Percentiles rank a stretch among this genome's conserved stretches.
Conservation (phyloP, 2,329 filamentous ascomycete genomes). For the Colletotrichum cereale region DNA sequence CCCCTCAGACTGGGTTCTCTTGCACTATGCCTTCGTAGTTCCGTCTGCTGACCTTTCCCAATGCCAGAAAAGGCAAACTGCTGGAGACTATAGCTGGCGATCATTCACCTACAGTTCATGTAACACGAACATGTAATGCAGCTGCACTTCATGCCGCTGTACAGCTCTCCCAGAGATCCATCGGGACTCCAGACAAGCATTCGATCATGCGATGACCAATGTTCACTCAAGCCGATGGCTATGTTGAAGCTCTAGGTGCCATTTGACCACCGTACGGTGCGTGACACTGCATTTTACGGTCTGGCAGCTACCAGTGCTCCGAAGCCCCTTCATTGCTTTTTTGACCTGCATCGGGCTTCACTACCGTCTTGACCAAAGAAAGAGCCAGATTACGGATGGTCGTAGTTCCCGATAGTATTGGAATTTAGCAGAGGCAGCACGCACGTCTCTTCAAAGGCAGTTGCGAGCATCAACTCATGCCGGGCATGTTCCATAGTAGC, state of each 20-base stretch:
- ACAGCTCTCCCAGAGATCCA: slow-evolving; percentile 31
- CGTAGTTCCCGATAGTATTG: background rate
- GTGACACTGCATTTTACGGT: background rate
- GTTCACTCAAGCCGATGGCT: slow-evolving; percentile 13
- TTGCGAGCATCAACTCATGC: background rate
- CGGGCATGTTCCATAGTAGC: background rate
- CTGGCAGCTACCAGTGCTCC: background rate
- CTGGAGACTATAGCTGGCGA: background rate
- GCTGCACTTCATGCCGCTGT: slow-evolving; percentile 10
- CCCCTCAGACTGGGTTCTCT: background rate
- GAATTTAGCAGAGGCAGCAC: background rate
- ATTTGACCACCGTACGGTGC: background rate
- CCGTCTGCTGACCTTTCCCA: background rate
- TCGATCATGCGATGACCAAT: slow-evolving; percentile 8
- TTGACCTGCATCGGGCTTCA: background rate
- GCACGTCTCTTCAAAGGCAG: background rate
- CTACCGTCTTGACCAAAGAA: background rate
- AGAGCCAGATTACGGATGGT: too few species aligned
- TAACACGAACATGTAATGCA: background rate
- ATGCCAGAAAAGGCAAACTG: background rate
- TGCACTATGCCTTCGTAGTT: background rate
- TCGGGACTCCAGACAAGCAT: background rate
- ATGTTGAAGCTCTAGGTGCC: slow-evolving; percentile 7
- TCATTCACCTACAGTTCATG: background rate
- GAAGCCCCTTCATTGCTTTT: background rate